Base-by-base conservation (phyloP, 495 filamentous ascomycete species). In the Extremus antarcticus region DNA sequence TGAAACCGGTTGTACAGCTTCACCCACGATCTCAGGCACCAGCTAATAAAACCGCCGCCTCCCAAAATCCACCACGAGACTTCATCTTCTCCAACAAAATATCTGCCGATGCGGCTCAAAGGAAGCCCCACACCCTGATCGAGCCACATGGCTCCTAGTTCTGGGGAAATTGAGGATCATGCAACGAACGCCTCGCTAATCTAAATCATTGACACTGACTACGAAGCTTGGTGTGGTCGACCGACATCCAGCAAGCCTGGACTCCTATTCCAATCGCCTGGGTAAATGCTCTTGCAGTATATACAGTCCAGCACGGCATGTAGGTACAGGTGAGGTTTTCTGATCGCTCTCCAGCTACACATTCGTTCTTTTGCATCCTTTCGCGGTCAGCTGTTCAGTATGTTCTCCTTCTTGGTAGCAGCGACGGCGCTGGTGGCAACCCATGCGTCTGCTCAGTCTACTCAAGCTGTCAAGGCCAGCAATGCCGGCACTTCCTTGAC, bases 401-500 rank as follows among this genome's bases (percentile, higher is more conserved):
- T 35, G 29, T 35, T 35, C 13, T 35, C 29, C 13, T 13, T 35
- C 29, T 35, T 35, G 29, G 29, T 35, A 35, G 29, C 29, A 35
- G 29, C 29, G 13, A 13, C 29, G 29, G 29, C 29, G 29, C 29
- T 35, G 29, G 29, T 13, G 29, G 29, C 7, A 35, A 35, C 7
- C 29, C 29, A 35, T 35, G 29, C 13, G 29, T 35, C 29, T 35
- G 29, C 29, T 35, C 29, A 35, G 29, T 7, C 29, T 35, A 4
- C 41, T n/a, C 41, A 21, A 1, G 15, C 38, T 1, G 54, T 16
- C n/a, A 61, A 23, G 20, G 35, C 61, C 22, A 61, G 51, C 43
- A 76, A 74, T 55, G 57, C 65, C 13, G 55, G 64, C 32, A 68
- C 67, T 0, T 76, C 73, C 16, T 56, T 74, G 38, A 73, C 71